Percentiles rank a stretch among this genome's conserved stretches.
These are phyloP conservation scores for Neurospora sp. DNA, from an alignment of 495 filamentous ascomycete genomes.

Conservation along the genomic window DNA sequence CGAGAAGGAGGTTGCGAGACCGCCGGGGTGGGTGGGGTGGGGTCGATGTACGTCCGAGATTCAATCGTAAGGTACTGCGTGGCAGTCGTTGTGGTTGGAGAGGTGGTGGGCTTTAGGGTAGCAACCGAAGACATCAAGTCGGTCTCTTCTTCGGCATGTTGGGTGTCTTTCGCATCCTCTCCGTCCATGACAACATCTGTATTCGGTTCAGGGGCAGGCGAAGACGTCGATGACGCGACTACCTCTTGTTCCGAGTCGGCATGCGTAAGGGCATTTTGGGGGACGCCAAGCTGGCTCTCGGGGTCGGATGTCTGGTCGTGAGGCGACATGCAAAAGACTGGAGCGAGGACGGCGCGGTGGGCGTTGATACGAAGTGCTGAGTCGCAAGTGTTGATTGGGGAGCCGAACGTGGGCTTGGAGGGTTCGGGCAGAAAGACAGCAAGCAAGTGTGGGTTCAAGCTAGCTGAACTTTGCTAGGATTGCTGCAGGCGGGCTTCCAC, in stretches of 20 bases:
- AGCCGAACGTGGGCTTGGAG: neutral
- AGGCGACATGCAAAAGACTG: constrained; percentile 25
- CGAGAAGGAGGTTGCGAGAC: constrained; percentile 39
- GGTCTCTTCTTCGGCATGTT: constrained; percentile 10
- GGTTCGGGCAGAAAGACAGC: neutral
- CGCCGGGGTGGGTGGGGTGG: constrained; percentile 51
- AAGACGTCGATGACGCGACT: neutral
- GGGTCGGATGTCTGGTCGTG: constrained; percentile 12
- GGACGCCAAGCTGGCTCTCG: constrained; percentile 12
- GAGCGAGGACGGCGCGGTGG: neutral
- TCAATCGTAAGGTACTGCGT: constrained; percentile 34
- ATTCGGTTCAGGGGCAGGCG: neutral
- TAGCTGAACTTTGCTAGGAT: neutral
- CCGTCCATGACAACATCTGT: neutral
- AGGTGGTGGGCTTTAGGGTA: constrained; percentile 38
- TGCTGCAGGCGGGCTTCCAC: neutral
- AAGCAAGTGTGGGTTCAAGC: neutral
- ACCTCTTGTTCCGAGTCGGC: constrained; percentile 5
- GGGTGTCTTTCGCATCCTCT: neutral
- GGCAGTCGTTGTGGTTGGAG: constrained; percentile 17
- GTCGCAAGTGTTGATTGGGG: neutral
- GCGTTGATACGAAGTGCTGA: neutral
- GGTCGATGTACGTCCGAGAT: constrained; percentile 47
- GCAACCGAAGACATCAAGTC: constrained; percentile 44
- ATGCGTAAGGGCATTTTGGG: constrained; percentile 5